Evolutionary conservation across 164 flowering plant genomes (phyloP), one percentile per base, ranked within the genome.

Genomic region (Vitis vinifera): DNA sequence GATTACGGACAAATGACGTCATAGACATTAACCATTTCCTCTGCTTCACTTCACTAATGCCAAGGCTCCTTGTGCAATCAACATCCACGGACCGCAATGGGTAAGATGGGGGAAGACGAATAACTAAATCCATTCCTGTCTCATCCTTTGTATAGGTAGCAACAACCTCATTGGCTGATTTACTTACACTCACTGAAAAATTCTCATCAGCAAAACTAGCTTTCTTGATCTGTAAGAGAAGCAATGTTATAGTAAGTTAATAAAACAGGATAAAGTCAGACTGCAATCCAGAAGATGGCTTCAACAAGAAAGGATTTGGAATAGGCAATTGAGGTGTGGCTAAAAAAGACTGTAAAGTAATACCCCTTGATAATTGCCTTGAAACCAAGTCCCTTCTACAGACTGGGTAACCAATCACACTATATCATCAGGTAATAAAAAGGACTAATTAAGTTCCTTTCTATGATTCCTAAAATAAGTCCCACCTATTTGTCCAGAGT

Each of bases 71-170:
- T 31, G 86, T 82, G 75, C 98, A 96, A 64, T 85, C 89, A 71
- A 96, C 94, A 81, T 90, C 97, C 57, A 96, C 97, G 37, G 91
- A 86, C 57, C 89, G 84, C 76, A 96, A 73, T 19, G 99, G 99
- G 68, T 96, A 96, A 62, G 97, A 89, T 71, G 85, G 71, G 57
- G 98, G 99, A 75, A 96, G 94, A 51, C 87, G 91, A 68, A 96
- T 92, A 59, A 96, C 92, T 70, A 96, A 84, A 81, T 96, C 98
- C 95, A 96, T 92, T 66, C 91, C 89, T 1, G 94, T 86, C 76
- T 96, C 99, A 66, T 96, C 99, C 82, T 92, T 96, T 61, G 87
- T 91, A 68, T 96, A 93, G 30, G 98, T 96, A 51, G 99, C 99
- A 77, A 88, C 88, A 44, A 93, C 93, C 79, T 96, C 98, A 81